Percentiles rank a stretch among this genome's conserved stretches.
These are phyloP conservation scores for Tagetes erecta DNA, from an alignment of 129 eudicot species.

Conservation along the genomic window DNA sequence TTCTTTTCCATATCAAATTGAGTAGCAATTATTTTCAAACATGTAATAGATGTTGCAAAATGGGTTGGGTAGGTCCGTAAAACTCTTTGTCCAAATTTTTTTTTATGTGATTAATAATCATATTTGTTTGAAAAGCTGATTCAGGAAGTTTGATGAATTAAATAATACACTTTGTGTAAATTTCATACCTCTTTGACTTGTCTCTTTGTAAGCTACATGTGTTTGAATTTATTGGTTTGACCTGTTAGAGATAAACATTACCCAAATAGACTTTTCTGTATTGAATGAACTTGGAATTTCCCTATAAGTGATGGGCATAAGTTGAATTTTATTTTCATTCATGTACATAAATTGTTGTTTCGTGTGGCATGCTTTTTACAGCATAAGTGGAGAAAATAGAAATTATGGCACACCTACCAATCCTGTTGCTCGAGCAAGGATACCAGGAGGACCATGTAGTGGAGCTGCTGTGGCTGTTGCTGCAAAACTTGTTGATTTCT, in stretches of 20 bases:
- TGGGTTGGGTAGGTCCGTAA: neutral
- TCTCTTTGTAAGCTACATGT: neutral
- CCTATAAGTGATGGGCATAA: neutral
- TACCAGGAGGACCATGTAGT: conserved; percentile 95
- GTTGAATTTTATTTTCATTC: neutral
- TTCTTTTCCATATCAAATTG: neutral
- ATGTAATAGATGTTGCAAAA: neutral
- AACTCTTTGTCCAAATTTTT: neutral
- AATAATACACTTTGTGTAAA: neutral
- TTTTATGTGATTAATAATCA: neutral
- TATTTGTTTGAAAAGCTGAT: neutral
- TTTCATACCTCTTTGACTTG: neutral
- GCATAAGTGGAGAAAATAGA: conserved; percentile 87
- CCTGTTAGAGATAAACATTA: neutral
- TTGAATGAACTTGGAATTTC: neutral
- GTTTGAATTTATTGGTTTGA: neutral
- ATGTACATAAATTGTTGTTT: neutral
- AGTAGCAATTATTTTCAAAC: conserved; percentile 12
- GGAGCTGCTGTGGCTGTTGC: conserved; percentile 98
- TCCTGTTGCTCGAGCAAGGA: conserved; percentile 64
- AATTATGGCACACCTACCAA: conserved; percentile 80
- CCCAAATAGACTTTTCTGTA: neutral
- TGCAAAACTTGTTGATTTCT: conserved; percentile 80
- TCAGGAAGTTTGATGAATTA: conserved; percentile 2
- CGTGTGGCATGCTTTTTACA: conserved; percentile 34